A percentile compares a stretch with the other conserved stretches of the same genome.
Evolutionary conservation across 2,329 filamentous ascomycete genomes (phyloP).

Genomic region (Aspergillus ochraceus): DNA sequence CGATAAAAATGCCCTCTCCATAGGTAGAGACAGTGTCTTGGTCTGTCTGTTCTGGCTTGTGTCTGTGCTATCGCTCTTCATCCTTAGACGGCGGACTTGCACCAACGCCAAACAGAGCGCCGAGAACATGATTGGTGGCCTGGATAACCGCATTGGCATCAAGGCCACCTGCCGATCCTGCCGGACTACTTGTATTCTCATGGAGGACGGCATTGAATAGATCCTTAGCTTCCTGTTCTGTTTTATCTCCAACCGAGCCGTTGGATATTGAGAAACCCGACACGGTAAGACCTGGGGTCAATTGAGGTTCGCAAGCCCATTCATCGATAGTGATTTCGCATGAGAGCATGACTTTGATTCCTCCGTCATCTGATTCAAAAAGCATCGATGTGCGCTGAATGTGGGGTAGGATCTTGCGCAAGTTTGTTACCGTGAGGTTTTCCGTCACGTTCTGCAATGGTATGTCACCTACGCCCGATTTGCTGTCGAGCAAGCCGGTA

Average conservation of each 20-base stretch:
- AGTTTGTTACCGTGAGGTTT: slow-evolving; percentile 22
- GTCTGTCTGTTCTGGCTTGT: too few species aligned
- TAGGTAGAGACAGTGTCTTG: background rate
- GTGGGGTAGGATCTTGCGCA: slow-evolving; percentile 34
- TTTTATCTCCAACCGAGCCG: slow-evolving; percentile 22
- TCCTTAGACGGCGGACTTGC: background rate
- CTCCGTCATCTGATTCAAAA: slow-evolving; percentile 22
- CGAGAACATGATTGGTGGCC: slow-evolving; percentile 36
- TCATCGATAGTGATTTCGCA: slow-evolving; percentile 38
- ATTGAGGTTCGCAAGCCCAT: slow-evolving; percentile 42
- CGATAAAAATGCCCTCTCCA: background rate
- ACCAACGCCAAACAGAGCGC: slow-evolving; percentile 30
- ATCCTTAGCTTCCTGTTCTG: slow-evolving; percentile 40
- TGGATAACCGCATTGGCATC: slow-evolving; percentile 33
- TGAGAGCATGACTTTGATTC: slow-evolving; percentile 30
- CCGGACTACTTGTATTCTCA: slow-evolving; percentile 13
- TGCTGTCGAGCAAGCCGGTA: slow-evolving; percentile 8
- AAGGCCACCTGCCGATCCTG: slow-evolving; percentile 12
- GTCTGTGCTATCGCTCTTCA: background rate
- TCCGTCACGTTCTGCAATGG: slow-evolving; percentile 8
- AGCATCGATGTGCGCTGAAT: slow-evolving; percentile 38
- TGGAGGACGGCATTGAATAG: slow-evolving; percentile 38
- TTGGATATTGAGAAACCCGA: slow-evolving; percentile 17
- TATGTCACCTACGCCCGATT: background rate
- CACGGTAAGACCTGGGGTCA: slow-evolving; percentile 38